Conservation (phyloP, 192 early-diverging fungal genomes). For the Mortierella hygrophila region DNA sequence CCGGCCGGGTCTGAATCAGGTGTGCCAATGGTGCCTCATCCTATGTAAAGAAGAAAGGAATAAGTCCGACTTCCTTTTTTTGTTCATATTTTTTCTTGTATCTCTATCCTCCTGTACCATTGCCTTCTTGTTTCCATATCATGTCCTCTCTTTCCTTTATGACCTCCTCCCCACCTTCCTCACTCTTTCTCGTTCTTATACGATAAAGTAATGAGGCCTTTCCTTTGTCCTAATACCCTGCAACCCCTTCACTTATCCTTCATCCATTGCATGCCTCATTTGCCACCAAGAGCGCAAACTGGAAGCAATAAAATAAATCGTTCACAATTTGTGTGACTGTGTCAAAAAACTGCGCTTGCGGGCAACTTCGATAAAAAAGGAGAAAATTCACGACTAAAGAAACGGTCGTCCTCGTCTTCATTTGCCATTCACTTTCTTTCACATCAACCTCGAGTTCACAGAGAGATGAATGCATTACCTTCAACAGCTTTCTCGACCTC, state of each 20-base stretch:
- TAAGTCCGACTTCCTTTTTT: not conserved
- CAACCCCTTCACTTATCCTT: not conserved
- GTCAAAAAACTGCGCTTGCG: too few species aligned
- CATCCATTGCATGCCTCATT: not conserved
- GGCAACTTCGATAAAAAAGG: too few species aligned
- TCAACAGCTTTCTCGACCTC: not conserved
- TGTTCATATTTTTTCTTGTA: constrained; percentile 3
- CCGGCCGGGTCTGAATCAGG: not conserved
- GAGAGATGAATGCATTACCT: not conserved
- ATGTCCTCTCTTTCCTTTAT: not conserved
- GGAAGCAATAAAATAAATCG: not conserved
- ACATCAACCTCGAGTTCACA: too few species aligned
- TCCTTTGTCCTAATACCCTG: not conserved
- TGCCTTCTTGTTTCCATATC: not conserved
- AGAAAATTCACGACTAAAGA: too few species aligned
- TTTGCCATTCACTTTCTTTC: not conserved
- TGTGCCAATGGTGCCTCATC: not conserved
- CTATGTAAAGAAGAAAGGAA: not conserved
- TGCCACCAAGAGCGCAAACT: not conserved
- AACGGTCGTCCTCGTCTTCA: not conserved
- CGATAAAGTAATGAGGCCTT: not conserved
- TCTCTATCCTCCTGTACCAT: constrained; percentile 2
- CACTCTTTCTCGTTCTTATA: not conserved
- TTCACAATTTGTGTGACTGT: too few species aligned
- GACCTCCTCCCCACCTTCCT: not conserved